These are phyloP conservation scores for Pyrus bretschneideri DNA, from an alignment of 306 rosid species.

Conservation along the genomic window DNA sequence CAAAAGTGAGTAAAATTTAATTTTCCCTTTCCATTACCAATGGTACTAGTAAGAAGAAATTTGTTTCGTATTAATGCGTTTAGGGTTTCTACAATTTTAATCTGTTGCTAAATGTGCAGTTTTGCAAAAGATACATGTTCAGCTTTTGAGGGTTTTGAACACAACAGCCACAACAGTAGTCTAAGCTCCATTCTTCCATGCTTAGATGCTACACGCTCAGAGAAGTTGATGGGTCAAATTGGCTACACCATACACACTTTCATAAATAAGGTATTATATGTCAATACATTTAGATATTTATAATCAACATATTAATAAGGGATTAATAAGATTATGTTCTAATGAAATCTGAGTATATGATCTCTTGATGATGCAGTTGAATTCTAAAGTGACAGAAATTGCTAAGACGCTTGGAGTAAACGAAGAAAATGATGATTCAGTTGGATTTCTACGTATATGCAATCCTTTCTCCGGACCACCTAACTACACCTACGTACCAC, in stretches of 20 bases:
- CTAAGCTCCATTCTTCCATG: slow-evolving; percentile 60
- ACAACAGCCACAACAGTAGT: slow-evolving; percentile 46
- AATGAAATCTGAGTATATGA: neutral
- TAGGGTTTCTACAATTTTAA: too few species aligned
- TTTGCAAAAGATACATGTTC: slow-evolving; percentile 61
- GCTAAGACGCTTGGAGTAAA: slow-evolving; percentile 35
- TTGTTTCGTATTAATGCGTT: too few species aligned
- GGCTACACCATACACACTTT: slow-evolving; percentile 48
- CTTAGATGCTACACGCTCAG: slow-evolving; percentile 37
- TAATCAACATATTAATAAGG: neutral
- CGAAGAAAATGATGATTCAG: slow-evolving; percentile 16
- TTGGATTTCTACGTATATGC: slow-evolving; percentile 38
- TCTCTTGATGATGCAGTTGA: slow-evolving; percentile 35
- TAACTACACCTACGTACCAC: slow-evolving; percentile 41
- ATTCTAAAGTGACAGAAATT: slow-evolving; percentile 39
- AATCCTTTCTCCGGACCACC: slow-evolving; percentile 59
- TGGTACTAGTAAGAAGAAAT: too few species aligned
- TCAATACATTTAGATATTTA: too few species aligned
- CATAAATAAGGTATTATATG: slow-evolving; percentile 36
- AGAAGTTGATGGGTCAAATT: slow-evolving; percentile 30
- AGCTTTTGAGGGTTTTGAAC: slow-evolving; percentile 43
- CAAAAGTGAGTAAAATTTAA: slow-evolving; percentile 39
- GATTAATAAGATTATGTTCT: neutral
- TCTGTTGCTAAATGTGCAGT: slow-evolving; percentile 23
- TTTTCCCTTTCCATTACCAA: neutral